Percentiles rank a stretch among this genome's conserved stretches.
phyloP scores from a whole-genome alignment of 2,329 filamentous ascomycete species.

The Hypomyces rosellus region DNA sequence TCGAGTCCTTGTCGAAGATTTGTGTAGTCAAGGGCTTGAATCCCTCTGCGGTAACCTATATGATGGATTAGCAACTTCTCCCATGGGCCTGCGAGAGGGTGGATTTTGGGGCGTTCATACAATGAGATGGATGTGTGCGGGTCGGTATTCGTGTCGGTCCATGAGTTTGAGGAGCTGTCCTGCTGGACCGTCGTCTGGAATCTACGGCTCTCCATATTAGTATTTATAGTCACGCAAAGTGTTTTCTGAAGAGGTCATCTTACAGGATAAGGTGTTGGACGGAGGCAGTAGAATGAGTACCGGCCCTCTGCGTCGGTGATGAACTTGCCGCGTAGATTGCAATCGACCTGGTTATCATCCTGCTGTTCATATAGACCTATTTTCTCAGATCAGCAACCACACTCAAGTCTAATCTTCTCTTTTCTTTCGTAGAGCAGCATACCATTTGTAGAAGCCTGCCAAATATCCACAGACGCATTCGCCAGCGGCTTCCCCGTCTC shows the following conservation, averaged over 20 bases:
- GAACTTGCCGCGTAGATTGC: slow-evolving; percentile 69
- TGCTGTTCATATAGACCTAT: slow-evolving; percentile 62
- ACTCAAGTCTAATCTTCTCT: neutral
- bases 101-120: slow-evolving; percentile 23
- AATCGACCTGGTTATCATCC: slow-evolving; percentile 61
- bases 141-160: slow-evolving; percentile 50
- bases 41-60: slow-evolving; percentile 41
- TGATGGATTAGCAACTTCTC: neutral
- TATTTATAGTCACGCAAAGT: slow-evolving; percentile 3
- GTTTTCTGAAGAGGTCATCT: slow-evolving; percentile 5
- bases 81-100: neutral
- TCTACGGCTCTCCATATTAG: slow-evolving; percentile 6
- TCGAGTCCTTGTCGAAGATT: slow-evolving; percentile 64
- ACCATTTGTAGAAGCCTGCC: slow-evolving; percentile 72
- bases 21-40: slow-evolving; percentile 66
- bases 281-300: slow-evolving; percentile 56
- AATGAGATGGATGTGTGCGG: slow-evolving; percentile 56
- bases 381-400: neutral
- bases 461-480: slow-evolving; percentile 65
- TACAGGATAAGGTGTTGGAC: slow-evolving; percentile 51
- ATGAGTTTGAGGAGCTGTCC: slow-evolving; percentile 46
- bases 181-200: slow-evolving; percentile 46
- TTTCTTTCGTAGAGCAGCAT: slow-evolving; percentile 12
- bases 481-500: slow-evolving; percentile 58
- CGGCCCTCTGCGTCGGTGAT: slow-evolving; percentile 57